A percentile compares a stretch with the other conserved stretches of the same genome.
These are phyloP conservation scores for Daucus carota DNA, from an alignment of 129 eudicot species.

Conservation along the genomic window DNA sequence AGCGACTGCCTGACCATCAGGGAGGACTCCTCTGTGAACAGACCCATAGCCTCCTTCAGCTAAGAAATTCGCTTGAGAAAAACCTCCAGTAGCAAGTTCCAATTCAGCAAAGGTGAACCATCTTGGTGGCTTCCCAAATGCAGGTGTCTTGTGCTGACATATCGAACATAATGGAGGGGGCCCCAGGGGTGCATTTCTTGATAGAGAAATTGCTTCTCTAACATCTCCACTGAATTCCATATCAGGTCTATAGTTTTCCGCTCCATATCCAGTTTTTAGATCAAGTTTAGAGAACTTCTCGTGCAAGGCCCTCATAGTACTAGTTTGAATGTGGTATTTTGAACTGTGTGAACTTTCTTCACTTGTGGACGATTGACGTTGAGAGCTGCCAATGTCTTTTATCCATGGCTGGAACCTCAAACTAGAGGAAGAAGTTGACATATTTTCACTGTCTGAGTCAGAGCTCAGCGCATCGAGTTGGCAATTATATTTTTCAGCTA, in stretches of 20 bases:
- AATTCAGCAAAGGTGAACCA: slow-evolving; percentile 90
- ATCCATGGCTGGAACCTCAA: slow-evolving; percentile 86
- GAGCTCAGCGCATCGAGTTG: slow-evolving; percentile 51
- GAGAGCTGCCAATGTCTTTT: slow-evolving; percentile 39
- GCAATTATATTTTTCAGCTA: slow-evolving; percentile 31
- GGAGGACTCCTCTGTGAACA: slow-evolving; percentile 89
- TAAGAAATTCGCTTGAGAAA: slow-evolving; percentile 82
- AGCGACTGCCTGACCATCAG: slow-evolving; percentile 91
- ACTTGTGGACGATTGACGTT: slow-evolving; percentile 32
- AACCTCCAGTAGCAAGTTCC: slow-evolving; percentile 93
- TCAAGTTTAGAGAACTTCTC: slow-evolving; percentile 55
- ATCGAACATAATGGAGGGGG: slow-evolving; percentile 96
- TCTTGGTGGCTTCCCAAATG: slow-evolving; percentile 91
- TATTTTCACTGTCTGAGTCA: slow-evolving; percentile 62
- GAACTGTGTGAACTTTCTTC: slow-evolving; percentile 39
- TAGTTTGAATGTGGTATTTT: slow-evolving; percentile 25
- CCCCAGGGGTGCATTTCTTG: slow-evolving; percentile 62
- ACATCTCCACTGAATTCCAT: slow-evolving; percentile 60
- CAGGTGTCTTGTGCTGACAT: slow-evolving; percentile 96
- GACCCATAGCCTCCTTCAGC: slow-evolving; percentile 99
- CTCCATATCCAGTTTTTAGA: slow-evolving; percentile 44
- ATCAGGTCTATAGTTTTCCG: slow-evolving; percentile 46
- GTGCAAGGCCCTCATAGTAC: slow-evolving; percentile 39
- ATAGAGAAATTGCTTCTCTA: slow-evolving; percentile 77
- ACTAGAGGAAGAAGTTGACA: slow-evolving; percentile 55